Conservation (phyloP, 192 early-diverging fungal genomes). For the Umbelopsis sp. region DNA sequence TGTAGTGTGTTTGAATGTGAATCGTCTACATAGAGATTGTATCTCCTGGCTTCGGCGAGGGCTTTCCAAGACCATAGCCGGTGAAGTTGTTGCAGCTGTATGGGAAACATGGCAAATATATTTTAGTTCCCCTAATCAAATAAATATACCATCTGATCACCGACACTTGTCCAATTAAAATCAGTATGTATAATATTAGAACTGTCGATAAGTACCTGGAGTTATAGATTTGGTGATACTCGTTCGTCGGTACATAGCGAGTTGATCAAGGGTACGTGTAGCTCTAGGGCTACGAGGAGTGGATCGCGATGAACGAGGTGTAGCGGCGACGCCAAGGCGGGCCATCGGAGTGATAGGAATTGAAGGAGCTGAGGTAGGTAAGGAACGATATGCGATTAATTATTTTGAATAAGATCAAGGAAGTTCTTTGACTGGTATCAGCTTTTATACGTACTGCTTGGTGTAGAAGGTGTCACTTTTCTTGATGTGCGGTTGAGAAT, state of each 20-base stretch:
- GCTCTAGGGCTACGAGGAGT: slow-evolving; percentile 9
- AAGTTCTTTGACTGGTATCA: no score
- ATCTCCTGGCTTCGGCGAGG: slow-evolving; percentile 5
- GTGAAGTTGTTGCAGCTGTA: neutral
- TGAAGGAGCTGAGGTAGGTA: neutral
- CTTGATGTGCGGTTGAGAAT: neutral
- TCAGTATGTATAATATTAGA: neutral
- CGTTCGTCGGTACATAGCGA: slow-evolving; percentile 7
- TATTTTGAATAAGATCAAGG: no score
- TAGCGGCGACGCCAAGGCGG: slow-evolving; percentile 5
- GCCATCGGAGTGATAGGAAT: slow-evolving; percentile 18
- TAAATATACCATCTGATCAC: neutral
- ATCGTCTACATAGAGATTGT: slow-evolving; percentile 16
- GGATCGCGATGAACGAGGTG: slow-evolving; percentile 10
- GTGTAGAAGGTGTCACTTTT: slow-evolving; percentile 11
- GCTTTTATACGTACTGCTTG: neutral
- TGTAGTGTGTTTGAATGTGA: slow-evolving; percentile 13
- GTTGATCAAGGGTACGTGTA: neutral
- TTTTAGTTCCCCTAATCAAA: neutral
- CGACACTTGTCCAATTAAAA: neutral
- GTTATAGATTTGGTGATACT: slow-evolving; percentile 7
- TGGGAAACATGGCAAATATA: neutral
- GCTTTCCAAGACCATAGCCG: neutral
- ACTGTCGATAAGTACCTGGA: neutral
- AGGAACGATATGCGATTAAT: neutral